Conservation (phyloP, 257 asterid genomes). For the Oldenlandia corymbosa region DNA sequence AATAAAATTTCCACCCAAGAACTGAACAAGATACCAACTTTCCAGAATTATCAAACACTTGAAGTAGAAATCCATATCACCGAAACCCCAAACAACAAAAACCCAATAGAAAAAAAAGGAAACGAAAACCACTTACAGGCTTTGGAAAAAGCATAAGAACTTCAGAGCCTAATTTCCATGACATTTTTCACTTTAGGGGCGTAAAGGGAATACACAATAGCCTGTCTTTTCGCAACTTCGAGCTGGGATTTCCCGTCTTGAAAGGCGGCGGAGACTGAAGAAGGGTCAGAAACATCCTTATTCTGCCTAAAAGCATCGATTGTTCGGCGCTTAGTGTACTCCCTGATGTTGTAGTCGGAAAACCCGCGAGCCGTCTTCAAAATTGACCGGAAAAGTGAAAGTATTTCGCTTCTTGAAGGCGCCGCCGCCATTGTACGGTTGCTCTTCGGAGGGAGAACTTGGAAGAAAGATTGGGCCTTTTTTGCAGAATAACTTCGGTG, state of each 20-base stretch:
- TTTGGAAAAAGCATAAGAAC: not conserved
- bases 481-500: no score
- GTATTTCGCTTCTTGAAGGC: constrained; percentile 61
- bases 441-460: no score
- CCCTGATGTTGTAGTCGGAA: constrained; percentile 78
- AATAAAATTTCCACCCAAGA: no score
- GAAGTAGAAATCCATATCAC: no score
- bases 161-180: constrained; percentile 54
- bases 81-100: not conserved
- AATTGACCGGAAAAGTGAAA: constrained; percentile 66
- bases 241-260: constrained; percentile 81
- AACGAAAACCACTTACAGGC: not conserved
- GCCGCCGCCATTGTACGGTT: constrained; percentile 35
- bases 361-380: constrained; percentile 68
- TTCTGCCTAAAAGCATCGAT: constrained; percentile 72
- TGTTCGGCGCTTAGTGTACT: constrained; percentile 81
- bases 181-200: constrained; percentile 65
- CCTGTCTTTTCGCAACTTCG: constrained; percentile 74
- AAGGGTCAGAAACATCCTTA: constrained; percentile 44
- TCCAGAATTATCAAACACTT: no score
- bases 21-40: no score
- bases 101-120: no score
- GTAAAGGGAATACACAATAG: constrained; percentile 66
- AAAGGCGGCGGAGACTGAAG: constrained; percentile 51
- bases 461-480: no score